These are phyloP conservation scores for Medicago lupulina DNA, from an alignment of 306 rosid genomes.

Conservation along the genomic window DNA sequence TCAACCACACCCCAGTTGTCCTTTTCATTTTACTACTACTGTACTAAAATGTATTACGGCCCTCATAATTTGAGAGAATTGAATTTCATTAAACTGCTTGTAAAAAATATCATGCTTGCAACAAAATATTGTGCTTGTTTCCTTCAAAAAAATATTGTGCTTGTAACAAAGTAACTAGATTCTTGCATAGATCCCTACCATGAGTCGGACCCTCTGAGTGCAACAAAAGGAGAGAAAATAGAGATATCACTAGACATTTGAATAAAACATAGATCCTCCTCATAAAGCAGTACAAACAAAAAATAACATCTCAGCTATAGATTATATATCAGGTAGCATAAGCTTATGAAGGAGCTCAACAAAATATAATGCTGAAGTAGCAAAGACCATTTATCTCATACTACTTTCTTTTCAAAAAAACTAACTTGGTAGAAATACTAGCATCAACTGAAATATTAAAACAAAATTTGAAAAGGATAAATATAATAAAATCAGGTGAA, in stretches of 20 bases:
- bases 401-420: background rate
- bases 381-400: background rate
- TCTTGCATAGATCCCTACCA: too few species aligned
- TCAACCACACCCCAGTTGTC: too few species aligned
- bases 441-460: background rate
- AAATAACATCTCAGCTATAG: background rate
- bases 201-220: too few species aligned
- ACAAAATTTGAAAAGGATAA: background rate
- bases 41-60: too few species aligned
- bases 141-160: too few species aligned
- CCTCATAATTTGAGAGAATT: too few species aligned
- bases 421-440: background rate
- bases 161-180: too few species aligned
- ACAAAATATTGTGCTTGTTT: too few species aligned
- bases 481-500: constrained; percentile 56
- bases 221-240: too few species aligned
- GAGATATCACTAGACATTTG: background rate
- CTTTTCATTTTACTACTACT: too few species aligned
- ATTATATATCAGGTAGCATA: background rate
- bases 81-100: too few species aligned
- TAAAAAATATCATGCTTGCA: too few species aligned
- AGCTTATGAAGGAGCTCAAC: constrained; percentile 11
- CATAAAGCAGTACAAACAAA: background rate
- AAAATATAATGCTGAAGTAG: constrained; percentile 16
- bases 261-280: background rate